phyloP scores from a whole-genome alignment of 2,329 filamentous ascomycete genomes.

The Colletotrichum euphorbiae region DNA sequence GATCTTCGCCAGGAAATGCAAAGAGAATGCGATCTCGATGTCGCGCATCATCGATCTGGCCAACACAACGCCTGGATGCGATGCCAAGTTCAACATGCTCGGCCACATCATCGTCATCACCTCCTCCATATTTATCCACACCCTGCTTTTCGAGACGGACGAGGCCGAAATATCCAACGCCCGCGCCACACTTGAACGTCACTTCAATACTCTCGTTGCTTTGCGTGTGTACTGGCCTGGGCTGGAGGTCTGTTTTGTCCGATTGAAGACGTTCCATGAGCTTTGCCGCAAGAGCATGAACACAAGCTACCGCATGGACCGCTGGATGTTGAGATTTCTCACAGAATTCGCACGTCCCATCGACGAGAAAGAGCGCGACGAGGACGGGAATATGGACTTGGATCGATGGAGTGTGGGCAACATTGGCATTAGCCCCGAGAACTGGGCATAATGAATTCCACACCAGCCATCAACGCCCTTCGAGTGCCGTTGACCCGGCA shows the following conservation, averaged over 20 bases:
- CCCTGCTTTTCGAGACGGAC: conserved; percentile 54
- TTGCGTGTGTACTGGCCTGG: conserved; percentile 56
- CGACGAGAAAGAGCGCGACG: conserved; percentile 45
- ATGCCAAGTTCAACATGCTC: conserved; percentile 57
- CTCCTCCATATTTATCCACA: conserved; percentile 60
- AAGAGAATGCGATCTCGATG: conserved; percentile 52
- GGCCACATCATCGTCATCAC: conserved; percentile 60
- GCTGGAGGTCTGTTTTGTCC: conserved; percentile 52
- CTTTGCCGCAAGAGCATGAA: conserved; percentile 53
- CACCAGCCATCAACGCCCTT: no score
- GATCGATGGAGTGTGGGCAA: conserved; percentile 41
- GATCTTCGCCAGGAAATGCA: conserved; percentile 53
- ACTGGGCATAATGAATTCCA: conserved; percentile 32
- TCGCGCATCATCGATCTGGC: conserved; percentile 55
- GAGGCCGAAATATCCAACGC: conserved; percentile 51
- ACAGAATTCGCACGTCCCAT: conserved; percentile 48
- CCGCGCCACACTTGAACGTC: conserved; percentile 53
- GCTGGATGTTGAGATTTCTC: conserved; percentile 56
- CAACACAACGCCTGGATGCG: conserved; percentile 50
- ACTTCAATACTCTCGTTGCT: conserved; percentile 57
- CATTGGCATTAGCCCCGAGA: conserved; percentile 41
- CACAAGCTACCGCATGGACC: conserved; percentile 54
- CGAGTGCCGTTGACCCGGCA: no score
- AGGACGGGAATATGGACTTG: conserved; percentile 34
- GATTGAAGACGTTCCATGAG: conserved; percentile 56